Conservation (phyloP, 2,329 filamentous ascomycete genomes). For the Phyllosticta citriasiana region DNA sequence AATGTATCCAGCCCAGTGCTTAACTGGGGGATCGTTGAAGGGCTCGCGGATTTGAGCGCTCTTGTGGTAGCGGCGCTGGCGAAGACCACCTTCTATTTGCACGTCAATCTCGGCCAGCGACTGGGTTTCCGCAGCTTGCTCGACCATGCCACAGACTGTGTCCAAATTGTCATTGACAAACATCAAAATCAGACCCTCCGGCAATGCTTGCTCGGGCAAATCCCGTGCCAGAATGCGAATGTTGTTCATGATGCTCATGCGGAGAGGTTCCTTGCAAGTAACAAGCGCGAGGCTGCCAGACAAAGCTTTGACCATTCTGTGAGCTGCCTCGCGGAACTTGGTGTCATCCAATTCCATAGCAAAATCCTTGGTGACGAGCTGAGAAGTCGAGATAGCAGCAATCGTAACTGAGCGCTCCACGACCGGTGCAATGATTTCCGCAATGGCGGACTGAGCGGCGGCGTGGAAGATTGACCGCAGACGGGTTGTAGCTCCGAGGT, state of each 20-base stretch:
- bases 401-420: conserved; percentile 97
- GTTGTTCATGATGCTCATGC: conserved; percentile 96
- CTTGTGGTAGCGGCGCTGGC: conserved; percentile 66
- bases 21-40: conserved; percentile 73
- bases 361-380: conserved; percentile 95
- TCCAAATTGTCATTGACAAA: conserved; percentile 98
- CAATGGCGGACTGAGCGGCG: conserved; percentile 80
- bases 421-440: conserved; percentile 94
- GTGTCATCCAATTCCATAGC: conserved; percentile 85
- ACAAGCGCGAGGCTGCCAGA: conserved; percentile 90
- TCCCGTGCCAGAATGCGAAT: conserved; percentile 72
- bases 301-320: conserved; percentile 90
- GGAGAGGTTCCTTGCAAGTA: conserved; percentile 94
- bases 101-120: conserved; percentile 92
- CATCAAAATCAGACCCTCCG: conserved; percentile 94
- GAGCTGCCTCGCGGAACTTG: conserved; percentile 72
- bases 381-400: conserved; percentile 88
- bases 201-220: conserved; percentile 59
- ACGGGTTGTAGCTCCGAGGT: conserved; percentile 58
- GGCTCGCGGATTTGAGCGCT: conserved; percentile 68
- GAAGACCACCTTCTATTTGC: conserved; percentile 73
- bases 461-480: conserved; percentile 66
- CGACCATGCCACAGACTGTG: conserved; percentile 83
- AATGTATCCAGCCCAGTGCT: conserved; percentile 86
- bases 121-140: conserved; percentile 89